Percentiles rank a stretch among this genome's conserved stretches.
phyloP scores from a whole-genome alignment of 805 yeast genomes.

The Yamadazyma akitaensis region DNA sequence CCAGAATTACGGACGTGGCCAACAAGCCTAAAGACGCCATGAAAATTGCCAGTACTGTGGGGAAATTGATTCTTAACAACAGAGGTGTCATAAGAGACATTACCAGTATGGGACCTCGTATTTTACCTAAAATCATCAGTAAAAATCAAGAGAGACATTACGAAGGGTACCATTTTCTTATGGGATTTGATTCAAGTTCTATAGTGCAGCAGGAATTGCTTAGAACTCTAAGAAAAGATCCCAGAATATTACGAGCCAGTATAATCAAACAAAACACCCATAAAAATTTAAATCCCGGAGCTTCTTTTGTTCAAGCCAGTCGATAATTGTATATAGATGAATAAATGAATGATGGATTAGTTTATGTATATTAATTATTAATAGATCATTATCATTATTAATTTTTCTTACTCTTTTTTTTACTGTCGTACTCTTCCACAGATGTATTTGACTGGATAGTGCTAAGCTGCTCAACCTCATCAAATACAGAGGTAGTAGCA shows the following conservation, averaged over 20 bases:
- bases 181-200: conserved; percentile 83
- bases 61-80: conserved; percentile 76
- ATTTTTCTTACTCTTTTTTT: conserved; percentile 6
- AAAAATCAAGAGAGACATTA: conserved; percentile 87
- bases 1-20: conserved; percentile 68
- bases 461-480: conserved; percentile 26
- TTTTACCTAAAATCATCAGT: conserved; percentile 75
- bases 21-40: conserved; percentile 38
- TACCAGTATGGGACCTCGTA: conserved; percentile 72
- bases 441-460: conserved; percentile 34
- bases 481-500: conserved; percentile 40
- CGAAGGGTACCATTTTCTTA: conserved; percentile 82
- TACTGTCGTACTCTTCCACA: conserved; percentile 25
- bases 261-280: conserved; percentile 61
- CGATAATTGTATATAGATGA: background rate
- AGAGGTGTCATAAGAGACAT: conserved; percentile 92
- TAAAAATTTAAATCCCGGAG: conserved; percentile 51
- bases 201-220: conserved; percentile 83
- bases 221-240: conserved; percentile 79
- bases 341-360: background rate
- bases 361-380: conserved; percentile 6
- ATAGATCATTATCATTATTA: conserved; percentile 5
- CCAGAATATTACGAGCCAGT: conserved; percentile 81
- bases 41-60: conserved; percentile 59
- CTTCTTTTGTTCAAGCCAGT: conserved; percentile 49